Base-by-base conservation (phyloP, 2,329 filamentous ascomycete species). In the Neofusicoccum sp. region DNA sequence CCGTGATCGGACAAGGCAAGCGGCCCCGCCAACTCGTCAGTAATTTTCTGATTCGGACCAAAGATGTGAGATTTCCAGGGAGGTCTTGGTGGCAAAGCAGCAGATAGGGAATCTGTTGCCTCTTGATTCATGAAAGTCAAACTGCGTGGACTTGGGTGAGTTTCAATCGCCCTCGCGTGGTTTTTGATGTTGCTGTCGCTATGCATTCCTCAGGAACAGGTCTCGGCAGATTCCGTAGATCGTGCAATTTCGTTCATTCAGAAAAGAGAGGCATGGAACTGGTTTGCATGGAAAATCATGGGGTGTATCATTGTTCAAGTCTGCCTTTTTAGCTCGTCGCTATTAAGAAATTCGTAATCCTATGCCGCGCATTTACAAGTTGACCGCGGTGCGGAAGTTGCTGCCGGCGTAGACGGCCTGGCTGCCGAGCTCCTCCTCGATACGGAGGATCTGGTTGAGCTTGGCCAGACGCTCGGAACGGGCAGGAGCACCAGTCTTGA, bases 371-470 rank as follows among this genome's bases (percentile, higher is more conserved):
- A 53, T 61, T 87, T 91, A 96, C 80, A 97, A 79, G 83, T 90
- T 93, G 73, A 97, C 89, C 65, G 93, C 82, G 70, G 81, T 92
- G 83, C 93, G 90, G 91, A 98, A 99, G 76, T 91, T 92, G 75
- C 84, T 81, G 70, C 95, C 95, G 70, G 93, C 93, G 77, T 93
- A 99, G 80, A 98, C 75, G 70, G 93, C 95, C 72, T 95, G 89
- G 72, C 87, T 85, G 71, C 93, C 93, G 67, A 99, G 89, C 86
- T 99, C 95, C 84, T 99, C 95, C 87, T 99, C 95, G 72, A 99
- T 99, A 76, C 95, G 91, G 75, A 99, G 90, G 75, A 99, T 96
- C 86, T 99, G 95, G 90, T 99, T 99, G 77, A 99, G 90, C 87
- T 99, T 99, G 79, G 95, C 95, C 70, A 98, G 86, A 84, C 95